A percentile compares a stretch with the other conserved stretches of the same genome.
These are phyloP conservation scores for Pleodorina starrii DNA, from an alignment of 139 green algal genomes.

Conservation along the genomic window DNA sequence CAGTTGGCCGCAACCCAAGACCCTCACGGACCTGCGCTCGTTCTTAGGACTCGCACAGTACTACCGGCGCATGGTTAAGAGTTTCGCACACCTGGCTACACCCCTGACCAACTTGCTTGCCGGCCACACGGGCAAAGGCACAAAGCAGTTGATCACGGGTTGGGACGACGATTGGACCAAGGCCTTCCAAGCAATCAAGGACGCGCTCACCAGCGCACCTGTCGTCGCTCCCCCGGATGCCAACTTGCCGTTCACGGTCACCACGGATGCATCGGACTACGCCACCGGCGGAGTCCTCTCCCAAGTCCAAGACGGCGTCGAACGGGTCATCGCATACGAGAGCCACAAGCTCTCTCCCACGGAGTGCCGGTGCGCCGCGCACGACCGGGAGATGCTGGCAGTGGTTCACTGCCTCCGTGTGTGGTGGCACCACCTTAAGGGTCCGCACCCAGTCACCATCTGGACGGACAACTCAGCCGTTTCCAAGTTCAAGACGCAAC, in stretches of 20 bases:
- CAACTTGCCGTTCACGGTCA: conserved; percentile 31
- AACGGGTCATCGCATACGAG: conserved; percentile 49
- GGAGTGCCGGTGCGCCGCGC: conserved; percentile 47
- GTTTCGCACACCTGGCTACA: conserved; percentile 6
- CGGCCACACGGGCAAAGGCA: conserved; percentile 12
- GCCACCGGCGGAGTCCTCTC: conserved; percentile 54
- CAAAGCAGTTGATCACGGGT: not conserved
- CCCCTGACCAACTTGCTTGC: conserved; percentile 52
- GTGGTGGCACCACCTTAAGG: not conserved
- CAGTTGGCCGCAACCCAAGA: not conserved
- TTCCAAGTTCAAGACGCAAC: too few species aligned
- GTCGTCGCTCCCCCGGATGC: conserved; percentile 45
- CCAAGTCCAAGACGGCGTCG: conserved; percentile 32
- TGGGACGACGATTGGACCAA: not conserved
- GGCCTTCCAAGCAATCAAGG: not conserved
- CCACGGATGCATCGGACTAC: not conserved
- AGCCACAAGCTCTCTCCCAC: conserved; percentile 50
- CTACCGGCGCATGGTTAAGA: not conserved
- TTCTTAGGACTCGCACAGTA: not conserved
- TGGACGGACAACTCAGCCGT: too few species aligned
- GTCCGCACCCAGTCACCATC: not conserved
- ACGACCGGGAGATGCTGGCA: too few species aligned
- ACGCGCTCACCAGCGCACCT: not conserved
- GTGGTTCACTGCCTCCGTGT: not conserved
- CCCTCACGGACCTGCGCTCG: too few species aligned